Evolutionary conservation across 352 stramenopile genomes (phyloP).

Genomic region (Globisporangium irregulare): DNA sequence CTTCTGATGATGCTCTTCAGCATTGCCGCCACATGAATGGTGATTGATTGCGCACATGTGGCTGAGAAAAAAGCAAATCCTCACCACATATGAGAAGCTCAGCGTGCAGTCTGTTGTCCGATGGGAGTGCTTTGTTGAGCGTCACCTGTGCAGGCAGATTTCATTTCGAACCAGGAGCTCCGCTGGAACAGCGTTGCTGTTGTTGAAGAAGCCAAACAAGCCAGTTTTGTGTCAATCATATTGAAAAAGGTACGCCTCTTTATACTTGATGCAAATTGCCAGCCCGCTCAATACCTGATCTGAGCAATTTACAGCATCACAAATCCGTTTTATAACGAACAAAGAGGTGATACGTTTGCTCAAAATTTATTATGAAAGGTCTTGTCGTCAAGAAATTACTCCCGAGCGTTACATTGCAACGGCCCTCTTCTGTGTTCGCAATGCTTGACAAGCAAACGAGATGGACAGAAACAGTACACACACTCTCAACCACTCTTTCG

Average conservation of each 20-base stretch:
- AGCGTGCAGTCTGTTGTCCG: background rate
- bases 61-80: background rate
- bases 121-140: background rate
- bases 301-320: no score
- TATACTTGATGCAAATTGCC: background rate
- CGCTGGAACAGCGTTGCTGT: background rate
- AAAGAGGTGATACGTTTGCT: background rate
- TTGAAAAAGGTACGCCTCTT: background rate
- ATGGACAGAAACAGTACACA: background rate
- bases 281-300: no score
- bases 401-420: background rate
- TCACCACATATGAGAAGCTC: background rate
- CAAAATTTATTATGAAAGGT: background rate
- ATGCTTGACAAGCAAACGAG: background rate
- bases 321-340: background rate
- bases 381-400: background rate
- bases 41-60: background rate
- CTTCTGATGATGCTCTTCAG: background rate
- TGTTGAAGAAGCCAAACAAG: background rate
- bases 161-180: background rate
- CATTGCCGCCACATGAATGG: background rate
- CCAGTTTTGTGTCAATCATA: background rate
- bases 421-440: background rate
- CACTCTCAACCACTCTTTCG: background rate
- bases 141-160: background rate